phyloP scores from a whole-genome alignment of 164 flowering plant genomes.

The Sedum album region DNA sequence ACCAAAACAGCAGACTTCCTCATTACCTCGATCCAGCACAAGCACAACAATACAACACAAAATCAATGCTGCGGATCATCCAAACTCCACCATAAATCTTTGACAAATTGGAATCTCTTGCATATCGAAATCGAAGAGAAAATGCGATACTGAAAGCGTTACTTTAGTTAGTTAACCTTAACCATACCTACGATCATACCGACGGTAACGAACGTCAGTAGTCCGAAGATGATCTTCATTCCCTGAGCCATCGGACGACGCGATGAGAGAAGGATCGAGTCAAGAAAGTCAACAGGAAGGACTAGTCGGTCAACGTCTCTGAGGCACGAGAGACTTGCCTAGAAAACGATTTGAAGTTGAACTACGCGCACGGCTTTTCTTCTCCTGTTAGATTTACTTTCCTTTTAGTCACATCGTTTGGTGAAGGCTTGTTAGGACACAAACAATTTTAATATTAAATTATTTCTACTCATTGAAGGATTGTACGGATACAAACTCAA shows the following conservation, averaged over 20 bases:
- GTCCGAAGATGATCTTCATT: conserved; percentile 52
- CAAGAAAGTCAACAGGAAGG: too few species aligned
- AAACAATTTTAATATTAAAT: too few species aligned
- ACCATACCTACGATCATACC: conserved; percentile 75
- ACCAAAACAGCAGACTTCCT: neutral
- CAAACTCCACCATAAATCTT: neutral
- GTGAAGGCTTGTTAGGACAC: too few species aligned
- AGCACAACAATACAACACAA: neutral
- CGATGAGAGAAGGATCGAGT: conserved; percentile 11
- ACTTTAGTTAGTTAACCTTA: neutral
- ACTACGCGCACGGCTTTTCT: neutral
- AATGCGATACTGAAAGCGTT: neutral
- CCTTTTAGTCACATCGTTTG: neutral
- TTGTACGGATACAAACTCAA: too few species aligned
- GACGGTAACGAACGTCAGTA: conserved; percentile 67
- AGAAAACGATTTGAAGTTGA: neutral
- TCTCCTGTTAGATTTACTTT: too few species aligned
- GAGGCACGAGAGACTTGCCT: neutral
- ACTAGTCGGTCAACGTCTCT: neutral
- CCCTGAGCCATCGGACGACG: conserved; percentile 36
- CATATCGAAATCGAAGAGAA: neutral
- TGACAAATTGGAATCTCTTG: neutral
- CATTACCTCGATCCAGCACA: neutral
- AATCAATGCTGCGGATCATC: neutral
- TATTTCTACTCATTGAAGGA: too few species aligned